A percentile compares a stretch with the other conserved stretches of the same genome.
Evolutionary conservation across 2,329 filamentous ascomycete species (phyloP).

Genomic region (Dothideomycetidae sp.): DNA sequence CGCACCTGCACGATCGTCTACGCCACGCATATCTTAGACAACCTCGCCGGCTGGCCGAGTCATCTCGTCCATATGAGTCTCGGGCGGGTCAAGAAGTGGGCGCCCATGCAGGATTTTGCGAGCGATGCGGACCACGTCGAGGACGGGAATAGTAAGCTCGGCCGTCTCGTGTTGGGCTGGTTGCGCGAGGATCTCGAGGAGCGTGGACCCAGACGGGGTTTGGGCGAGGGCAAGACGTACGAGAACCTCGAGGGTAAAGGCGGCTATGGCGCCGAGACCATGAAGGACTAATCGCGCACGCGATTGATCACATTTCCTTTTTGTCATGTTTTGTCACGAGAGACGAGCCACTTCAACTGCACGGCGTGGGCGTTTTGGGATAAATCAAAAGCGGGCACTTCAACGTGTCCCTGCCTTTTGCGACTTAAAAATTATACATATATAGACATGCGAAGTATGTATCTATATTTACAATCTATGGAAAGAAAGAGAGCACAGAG

Average conservation of each 20-base stretch:
- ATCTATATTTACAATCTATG: no score
- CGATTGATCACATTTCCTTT: neutral
- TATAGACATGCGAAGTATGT: neutral
- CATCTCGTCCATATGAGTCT: constrained; percentile 93
- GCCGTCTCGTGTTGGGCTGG: constrained; percentile 80
- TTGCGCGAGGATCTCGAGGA: constrained; percentile 64
- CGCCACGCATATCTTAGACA: constrained; percentile 93
- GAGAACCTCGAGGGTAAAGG: constrained; percentile 43
- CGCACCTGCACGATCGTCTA: constrained; percentile 87
- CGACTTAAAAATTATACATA: constrained; percentile 1
- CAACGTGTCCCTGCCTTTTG: no score
- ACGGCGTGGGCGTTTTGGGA: constrained; percentile 5
- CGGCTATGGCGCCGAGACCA: constrained; percentile 48
- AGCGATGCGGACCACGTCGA: constrained; percentile 36
- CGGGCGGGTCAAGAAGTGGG: constrained; percentile 78
- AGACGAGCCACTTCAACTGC: constrained; percentile 8
- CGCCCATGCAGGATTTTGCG: constrained; percentile 51
- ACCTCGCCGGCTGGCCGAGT: constrained; percentile 85
- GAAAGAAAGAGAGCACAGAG: no score
- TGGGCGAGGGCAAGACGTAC: constrained; percentile 53
- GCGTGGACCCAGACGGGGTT: constrained; percentile 58
- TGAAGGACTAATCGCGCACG: constrained; percentile 11
- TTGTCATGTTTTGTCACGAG: neutral
- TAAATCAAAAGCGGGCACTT: no score
- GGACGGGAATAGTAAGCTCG: constrained; percentile 67